phyloP scores from a whole-genome alignment of 2,329 filamentous ascomycete species.

The Chalaropsis ovoidea region DNA sequence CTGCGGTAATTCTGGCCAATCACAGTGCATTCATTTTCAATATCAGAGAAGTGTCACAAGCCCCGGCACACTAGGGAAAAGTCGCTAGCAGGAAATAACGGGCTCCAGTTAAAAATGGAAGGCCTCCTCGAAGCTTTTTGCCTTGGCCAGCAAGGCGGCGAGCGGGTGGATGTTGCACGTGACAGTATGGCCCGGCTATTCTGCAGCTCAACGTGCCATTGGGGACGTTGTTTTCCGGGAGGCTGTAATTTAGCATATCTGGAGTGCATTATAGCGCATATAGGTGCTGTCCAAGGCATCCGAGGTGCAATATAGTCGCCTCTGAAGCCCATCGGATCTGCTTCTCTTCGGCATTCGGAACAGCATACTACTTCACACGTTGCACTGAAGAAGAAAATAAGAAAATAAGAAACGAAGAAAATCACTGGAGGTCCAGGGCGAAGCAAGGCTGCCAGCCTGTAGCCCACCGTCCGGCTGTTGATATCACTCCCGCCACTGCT shows the following conservation, averaged over 20 bases:
- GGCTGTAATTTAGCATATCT: not conserved
- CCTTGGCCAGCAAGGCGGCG: not conserved
- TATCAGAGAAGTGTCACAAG: slow-evolving; percentile 16
- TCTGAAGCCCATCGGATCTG: no score
- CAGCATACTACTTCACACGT: no score
- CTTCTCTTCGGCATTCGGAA: no score
- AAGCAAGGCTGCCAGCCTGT: no score
- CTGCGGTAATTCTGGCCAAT: slow-evolving; percentile 19
- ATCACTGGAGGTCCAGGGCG: no score
- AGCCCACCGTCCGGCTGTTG: no score
- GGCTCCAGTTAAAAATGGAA: slow-evolving; percentile 11
- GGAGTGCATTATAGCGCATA: not conserved
- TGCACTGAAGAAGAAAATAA: no score
- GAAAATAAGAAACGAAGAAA: no score
- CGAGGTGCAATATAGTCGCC: no score
- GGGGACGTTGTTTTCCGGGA: slow-evolving; percentile 22
- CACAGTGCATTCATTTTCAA: slow-evolving; percentile 24
- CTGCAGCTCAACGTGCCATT: slow-evolving; percentile 15
- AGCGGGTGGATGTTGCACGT: slow-evolving; percentile 5
- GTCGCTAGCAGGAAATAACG: slow-evolving; percentile 12
- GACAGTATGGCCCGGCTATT: slow-evolving; percentile 13
- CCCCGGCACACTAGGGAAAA: slow-evolving; percentile 16
- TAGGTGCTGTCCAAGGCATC: no score
- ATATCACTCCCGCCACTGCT: no score
- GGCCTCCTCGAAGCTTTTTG: not conserved